Evolutionary conservation across 2,329 filamentous ascomycete species (phyloP), one percentile per base, ranked within the genome.

Genomic region (Penicillium sumatraense): DNA sequence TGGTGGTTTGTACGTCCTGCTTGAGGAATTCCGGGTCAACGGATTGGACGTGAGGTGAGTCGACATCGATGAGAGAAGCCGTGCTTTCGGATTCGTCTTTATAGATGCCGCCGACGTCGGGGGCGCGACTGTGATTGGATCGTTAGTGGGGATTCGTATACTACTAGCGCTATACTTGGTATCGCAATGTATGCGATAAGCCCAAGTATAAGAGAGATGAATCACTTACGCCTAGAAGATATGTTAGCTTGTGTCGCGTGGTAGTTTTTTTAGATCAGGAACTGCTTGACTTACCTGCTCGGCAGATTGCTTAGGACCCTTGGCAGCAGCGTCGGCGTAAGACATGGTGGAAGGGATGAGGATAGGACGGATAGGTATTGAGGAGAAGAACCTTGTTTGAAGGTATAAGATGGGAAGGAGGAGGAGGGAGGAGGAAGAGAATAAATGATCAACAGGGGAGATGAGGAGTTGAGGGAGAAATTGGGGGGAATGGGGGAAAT

Each of bases 321-420:
- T 76, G 42, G 78, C 75, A 51, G 78, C 78, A 66, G 75, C 76
- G 64, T 78, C 72, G 60, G 79, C 78, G 68, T 81, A 81, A 58
- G 77, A 80, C 78, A 80, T 81, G 51, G 47, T 71, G 56, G 29
- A 13, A 8, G 24, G 33, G 16, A 10, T 45, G 24, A 4, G 21
- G n/a, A 46, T 16, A 16, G 1, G 23, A 2, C 8, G 24, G n/a
- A 29, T 4, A 10, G 23, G 13, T 5, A 27, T 23, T 5, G 23
- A 13, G 38, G 9, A 21, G 20, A 3, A 21, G n/a, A 27, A 26
- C n/a, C n/a, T n/a, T n/a, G n/a, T n/a, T n/a, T n/a, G n/a, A n/a
- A n/a, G n/a, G n/a, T n/a, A n/a, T 20, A 4, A 31, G n/a, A 46
- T 16, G 24, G 1, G 23, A 2, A 16, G 24, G n/a, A 29, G 14